Base-by-base conservation (phyloP, 768 basidiomycete genomes). In the Termitomyces sp. region DNA sequence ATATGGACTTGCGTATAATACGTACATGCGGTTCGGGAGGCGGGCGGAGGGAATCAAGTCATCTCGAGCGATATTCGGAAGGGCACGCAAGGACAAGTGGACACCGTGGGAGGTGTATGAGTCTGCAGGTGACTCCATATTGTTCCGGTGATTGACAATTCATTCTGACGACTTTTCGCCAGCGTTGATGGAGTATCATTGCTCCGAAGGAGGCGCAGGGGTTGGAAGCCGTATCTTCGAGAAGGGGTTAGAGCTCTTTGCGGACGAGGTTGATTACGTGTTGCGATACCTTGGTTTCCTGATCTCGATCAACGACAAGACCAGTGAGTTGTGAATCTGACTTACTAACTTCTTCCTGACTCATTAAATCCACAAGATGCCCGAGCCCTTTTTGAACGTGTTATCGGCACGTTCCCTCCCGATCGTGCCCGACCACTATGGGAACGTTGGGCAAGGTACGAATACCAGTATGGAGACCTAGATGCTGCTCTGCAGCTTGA, bases 141-240 rank as follows among this genome's bases (percentile, higher is more conserved):
- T 20, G 22, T 22, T 22, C n/a, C 18, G 7, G 22, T 56, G 27
- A 53, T 49, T 13, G 46, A 31, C 53, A 39, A 7, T 47, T 57
- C 30, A 13, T 30, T 34, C 20, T 47, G 31, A 42, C 41, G 15
- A 15, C 13, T 31, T 20, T 5, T 54, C 59, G 53, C 18, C 68
- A 95, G 97, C 97, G 0, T 70, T 95, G 65, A 91, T 96, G 85
- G 97, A 98, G 71, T 97, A 97, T 67, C 94, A 97, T 69, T 91
- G 87, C 67, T 89, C 89, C 57, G 88, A 91, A 41, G 53, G 39
- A 48, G 84, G 83, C 61, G 83, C 79, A 58, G 74, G 82, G 3
- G 87, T 98, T 30, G 91, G 95, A 0, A 89, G 86, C 47, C 82
- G 94, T 47, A 95, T 99, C 60, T 98, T 96, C 69, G 95, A 98